These are phyloP conservation scores for Lentinula sp. DNA, from an alignment of 768 basidiomycete genomes.

Conservation along the genomic window DNA sequence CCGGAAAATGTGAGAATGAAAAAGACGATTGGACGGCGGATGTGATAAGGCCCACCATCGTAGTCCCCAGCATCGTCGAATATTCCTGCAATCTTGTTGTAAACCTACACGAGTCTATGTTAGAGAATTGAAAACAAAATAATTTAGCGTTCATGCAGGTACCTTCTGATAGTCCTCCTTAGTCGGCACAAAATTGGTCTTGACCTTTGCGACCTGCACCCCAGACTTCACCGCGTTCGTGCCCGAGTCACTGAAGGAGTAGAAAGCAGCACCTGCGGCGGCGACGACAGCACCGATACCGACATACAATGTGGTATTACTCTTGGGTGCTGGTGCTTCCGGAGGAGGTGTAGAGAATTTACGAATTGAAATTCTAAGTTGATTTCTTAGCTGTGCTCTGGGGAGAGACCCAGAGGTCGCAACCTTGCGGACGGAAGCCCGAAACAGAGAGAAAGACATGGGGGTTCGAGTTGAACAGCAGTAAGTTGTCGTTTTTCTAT, in stretches of 20 bases:
- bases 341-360: slow-evolving; percentile 53
- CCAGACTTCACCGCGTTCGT: slow-evolving; percentile 56
- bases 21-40: slow-evolving; percentile 4
- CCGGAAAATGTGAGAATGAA: neutral
- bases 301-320: slow-evolving; percentile 52
- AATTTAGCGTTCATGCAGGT: slow-evolving; percentile 4
- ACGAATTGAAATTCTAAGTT: slow-evolving; percentile 43
- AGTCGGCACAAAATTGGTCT: slow-evolving; percentile 64
- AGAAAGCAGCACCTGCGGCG: slow-evolving; percentile 60
- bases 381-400: slow-evolving; percentile 27
- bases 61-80: slow-evolving; percentile 77
- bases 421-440: slow-evolving; percentile 43
- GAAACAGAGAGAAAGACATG: slow-evolving; percentile 57
- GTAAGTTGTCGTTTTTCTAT: neutral
- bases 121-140: neutral
- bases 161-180: slow-evolving; percentile 91
- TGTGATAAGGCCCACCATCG: slow-evolving; percentile 56
- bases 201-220: slow-evolving; percentile 55
- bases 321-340: slow-evolving; percentile 36
- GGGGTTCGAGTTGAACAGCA: slow-evolving; percentile 10
- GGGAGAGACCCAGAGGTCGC: slow-evolving; percentile 23
- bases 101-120: slow-evolving; percentile 49
- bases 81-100: slow-evolving; percentile 79
- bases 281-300: slow-evolving; percentile 57
- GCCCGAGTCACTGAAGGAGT: slow-evolving; percentile 45